Base-by-base conservation (phyloP, 306 rosid species). In the Echinosophora koreensis region DNA sequence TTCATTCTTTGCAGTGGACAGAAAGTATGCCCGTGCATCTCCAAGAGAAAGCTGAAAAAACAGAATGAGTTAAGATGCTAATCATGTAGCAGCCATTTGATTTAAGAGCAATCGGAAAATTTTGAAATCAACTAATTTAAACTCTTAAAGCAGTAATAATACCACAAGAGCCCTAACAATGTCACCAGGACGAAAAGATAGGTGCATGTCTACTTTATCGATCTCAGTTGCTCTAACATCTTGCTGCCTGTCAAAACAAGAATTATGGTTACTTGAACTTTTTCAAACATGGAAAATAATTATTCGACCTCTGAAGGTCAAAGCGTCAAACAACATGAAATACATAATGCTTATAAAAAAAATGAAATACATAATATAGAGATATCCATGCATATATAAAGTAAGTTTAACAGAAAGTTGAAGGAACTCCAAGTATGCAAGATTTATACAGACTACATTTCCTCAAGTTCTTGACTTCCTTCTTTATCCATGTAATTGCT, bases 221-320 rank as follows among this genome's bases (percentile, higher is more conserved):
- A 95, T 95, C 86, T 95, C 98, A 6, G 93, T 90, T 66, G 97
- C 97, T 81, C 97, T 89, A 59, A 95, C 97, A 80, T 95, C 98
- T 80, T 90, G 97, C 77, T 92, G 98, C 88, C 97, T 90, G 91
- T 54, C 82, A 81, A 82, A 67, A 56, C 39, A 65, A 56, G 28
- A 61, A 76, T 16, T 39, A 55, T 39, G 12, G 27, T 72, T 14
- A 61, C 54, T 9, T 15, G 18, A 8, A 55, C n/a, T 37, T 3
- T 39, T 72, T 27, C 2, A 80, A 42, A 60, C n/a, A 74, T 35
- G 66, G 69, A 67, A 73, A 42, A 46, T 30, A 11, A 49, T 38
- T 28, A 54, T 51, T 14, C 5, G 37, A 86, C 46, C 42, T 34
- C 27, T 6, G 0, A 47, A 81, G 65, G 12, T 41, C 52, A 74